Evolutionary conservation across 805 yeast genomes (phyloP).

Genomic region (Millerago galiae): DNA sequence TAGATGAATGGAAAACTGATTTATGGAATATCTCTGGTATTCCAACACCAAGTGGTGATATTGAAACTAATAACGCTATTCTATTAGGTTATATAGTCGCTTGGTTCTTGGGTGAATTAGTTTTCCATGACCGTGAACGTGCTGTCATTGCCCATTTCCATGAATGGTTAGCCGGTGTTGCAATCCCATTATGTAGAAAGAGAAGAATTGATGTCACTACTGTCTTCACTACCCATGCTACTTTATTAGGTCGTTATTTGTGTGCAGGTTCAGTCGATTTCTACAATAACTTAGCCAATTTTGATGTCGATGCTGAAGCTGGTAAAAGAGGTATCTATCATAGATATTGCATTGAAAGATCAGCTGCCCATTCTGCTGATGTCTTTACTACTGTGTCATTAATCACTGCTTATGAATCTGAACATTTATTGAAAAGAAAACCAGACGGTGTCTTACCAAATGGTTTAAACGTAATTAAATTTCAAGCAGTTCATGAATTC

Average conservation of each 20-base stretch:
- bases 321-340: constrained; percentile 97
- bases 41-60: constrained; percentile 86
- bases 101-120: constrained; percentile 94
- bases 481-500: constrained; percentile 96
- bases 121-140: constrained; percentile 73
- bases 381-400: constrained; percentile 97
- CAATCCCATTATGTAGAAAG: constrained; percentile 85
- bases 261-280: constrained; percentile 97
- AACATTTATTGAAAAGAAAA: constrained; percentile 85
- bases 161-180: constrained; percentile 98
- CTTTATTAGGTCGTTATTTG: constrained; percentile 85
- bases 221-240: constrained; percentile 95
- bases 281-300: constrained; percentile 79
- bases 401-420: constrained; percentile 94
- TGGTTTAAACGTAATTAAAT: constrained; percentile 91
- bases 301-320: constrained; percentile 96
- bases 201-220: constrained; percentile 91
- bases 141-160: constrained; percentile 94
- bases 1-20: constrained; percentile 93
- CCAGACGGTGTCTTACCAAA: constrained; percentile 98
- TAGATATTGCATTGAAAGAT: constrained; percentile 92
- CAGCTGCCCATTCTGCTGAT: constrained; percentile 93
- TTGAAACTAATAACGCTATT: constrained; percentile 88
- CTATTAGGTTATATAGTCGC: constrained; percentile 89
- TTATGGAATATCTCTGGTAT: constrained; percentile 88